Evolutionary conservation across 2,329 filamentous ascomycete genomes (phyloP), one percentile per base, ranked within the genome.

Genomic region (Neospermospora avenae): DNA sequence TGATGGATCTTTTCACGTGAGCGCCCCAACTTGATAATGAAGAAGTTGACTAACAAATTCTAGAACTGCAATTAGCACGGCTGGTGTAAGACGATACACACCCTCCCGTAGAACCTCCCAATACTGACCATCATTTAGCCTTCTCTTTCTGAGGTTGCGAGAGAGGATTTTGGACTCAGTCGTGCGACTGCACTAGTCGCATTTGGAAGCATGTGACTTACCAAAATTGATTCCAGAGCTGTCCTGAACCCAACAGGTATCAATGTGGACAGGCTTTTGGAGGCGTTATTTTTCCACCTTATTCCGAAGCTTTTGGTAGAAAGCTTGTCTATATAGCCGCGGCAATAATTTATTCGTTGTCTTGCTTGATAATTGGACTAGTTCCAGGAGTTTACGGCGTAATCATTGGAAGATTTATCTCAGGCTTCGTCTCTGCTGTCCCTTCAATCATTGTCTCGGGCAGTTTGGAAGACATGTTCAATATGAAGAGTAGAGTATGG

Each of bases 401-500:
- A 1, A 66, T 76, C n/a, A 45, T 77, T 2, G 77, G 77, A 24
- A 73, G 80, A 5, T 73, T 79, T 37, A 22, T 77, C 4, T 75
- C 75, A 3, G 80, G 80, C 0, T 63, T 79, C 4, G 68, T 78
- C 10, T 80, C 79, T 0, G 77, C 79, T 3, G 75, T 80, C 13
- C 79, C 79, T 1, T 74, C 77, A 0, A 76, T 78, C 22, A 77
- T 81, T 5, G 75, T 77, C 8, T 74, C 76, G 0, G 78, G 80
- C 1, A 79, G 76, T 53, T 74, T 81, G 34, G 79, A 82, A 60
- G 79, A 82, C 61, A 75, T 82, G 67, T 81, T 76, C 70, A 76
- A 79, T 58, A 72, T 74, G 1, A 71, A 73, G 57, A 71, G 70
- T n/a, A 73, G 79, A 14, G 75, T 80, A 7, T 81, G 77, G 77